These are phyloP conservation scores for Hymenoscyphus fructigenus DNA, from an alignment of 2,329 filamentous ascomycete genomes.

Conservation along the genomic window DNA sequence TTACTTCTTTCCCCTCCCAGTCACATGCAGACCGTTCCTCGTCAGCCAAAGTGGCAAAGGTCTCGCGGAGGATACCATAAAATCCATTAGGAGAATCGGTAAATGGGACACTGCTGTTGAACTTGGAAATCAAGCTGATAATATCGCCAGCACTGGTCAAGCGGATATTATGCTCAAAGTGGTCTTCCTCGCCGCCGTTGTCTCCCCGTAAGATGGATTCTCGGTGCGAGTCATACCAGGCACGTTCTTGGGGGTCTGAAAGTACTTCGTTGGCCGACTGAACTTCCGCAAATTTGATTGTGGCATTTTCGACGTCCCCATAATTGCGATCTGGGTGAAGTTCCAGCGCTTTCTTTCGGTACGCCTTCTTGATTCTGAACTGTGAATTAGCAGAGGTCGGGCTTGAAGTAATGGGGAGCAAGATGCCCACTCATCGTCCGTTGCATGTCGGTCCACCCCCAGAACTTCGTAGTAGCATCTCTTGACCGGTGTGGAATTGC, in stretches of 20 bases:
- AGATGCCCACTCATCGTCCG: conserved; percentile 72
- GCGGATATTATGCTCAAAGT: conserved; percentile 66
- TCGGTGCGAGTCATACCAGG: conserved; percentile 96
- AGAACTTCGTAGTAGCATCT: conserved; percentile 87
- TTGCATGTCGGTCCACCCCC: conserved; percentile 67
- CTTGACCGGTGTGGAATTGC: conserved; percentile 43
- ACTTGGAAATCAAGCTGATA: conserved; percentile 72
- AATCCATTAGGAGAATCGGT: conserved; percentile 80
- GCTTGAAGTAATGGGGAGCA: neutral
- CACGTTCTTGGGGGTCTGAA: conserved; percentile 89
- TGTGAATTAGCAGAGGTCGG: conserved; percentile 13
- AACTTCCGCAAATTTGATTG: conserved; percentile 83
- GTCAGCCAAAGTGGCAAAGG: conserved; percentile 74
- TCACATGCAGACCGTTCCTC: conserved; percentile 78
- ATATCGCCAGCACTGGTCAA: conserved; percentile 82
- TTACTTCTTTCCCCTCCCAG: conserved; percentile 59
- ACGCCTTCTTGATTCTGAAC: conserved; percentile 83
- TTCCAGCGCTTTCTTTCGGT: conserved; percentile 85
- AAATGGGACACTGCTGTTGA: conserved; percentile 76
- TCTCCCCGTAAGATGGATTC: conserved; percentile 71
- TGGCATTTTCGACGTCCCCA: conserved; percentile 79
- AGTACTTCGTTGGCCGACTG: conserved; percentile 95
- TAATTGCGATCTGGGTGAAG: conserved; percentile 94
- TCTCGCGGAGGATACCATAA: conserved; percentile 74
- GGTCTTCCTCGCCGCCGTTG: conserved; percentile 42